Evolutionary conservation across 805 yeast species (phyloP).

Genomic region (Candida jianshihensis): DNA sequence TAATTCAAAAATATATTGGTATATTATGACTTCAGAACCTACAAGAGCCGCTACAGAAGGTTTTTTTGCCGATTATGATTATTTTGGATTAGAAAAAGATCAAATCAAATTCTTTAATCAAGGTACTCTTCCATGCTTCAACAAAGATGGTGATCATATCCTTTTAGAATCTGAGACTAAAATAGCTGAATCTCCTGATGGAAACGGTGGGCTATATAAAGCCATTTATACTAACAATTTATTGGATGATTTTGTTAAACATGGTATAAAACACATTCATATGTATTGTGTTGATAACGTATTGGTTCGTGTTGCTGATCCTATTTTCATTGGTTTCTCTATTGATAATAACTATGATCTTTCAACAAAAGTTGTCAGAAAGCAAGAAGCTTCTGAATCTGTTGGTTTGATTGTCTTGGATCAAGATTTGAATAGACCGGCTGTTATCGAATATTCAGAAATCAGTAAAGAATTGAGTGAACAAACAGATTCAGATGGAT

Average conservation of each 20-base stretch:
- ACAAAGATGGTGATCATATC: conserved; percentile 59
- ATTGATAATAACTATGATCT: conserved; percentile 57
- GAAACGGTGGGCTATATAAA: conserved; percentile 93
- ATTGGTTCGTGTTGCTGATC: conserved; percentile 89
- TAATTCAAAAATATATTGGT: conserved; percentile 58
- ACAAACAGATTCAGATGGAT: conserved; percentile 49
- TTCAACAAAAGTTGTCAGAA: conserved; percentile 93
- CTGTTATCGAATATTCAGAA: conserved; percentile 94
- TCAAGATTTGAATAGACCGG: conserved; percentile 48
- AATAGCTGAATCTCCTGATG: conserved; percentile 89
- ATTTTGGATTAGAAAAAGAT: conserved; percentile 58
- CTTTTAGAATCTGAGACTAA: conserved; percentile 48
- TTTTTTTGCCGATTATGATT: conserved; percentile 54
- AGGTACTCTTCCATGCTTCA: conserved; percentile 90
- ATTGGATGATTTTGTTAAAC: conserved; percentile 55
- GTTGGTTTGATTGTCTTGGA: conserved; percentile 88
- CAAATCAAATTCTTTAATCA: conserved; percentile 84
- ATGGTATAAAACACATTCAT: conserved; percentile 82
- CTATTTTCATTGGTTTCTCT: conserved; percentile 77
- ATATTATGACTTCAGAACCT: conserved; percentile 91
- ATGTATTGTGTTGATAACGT: conserved; percentile 97
- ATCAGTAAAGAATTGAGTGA: conserved; percentile 69
- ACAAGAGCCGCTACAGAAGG: conserved; percentile 70
- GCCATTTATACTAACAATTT: conserved; percentile 64
- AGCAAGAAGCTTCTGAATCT: conserved; percentile 77